phyloP scores from a whole-genome alignment of 768 basidiomycete species.

The Fomitopsis pulvina region DNA sequence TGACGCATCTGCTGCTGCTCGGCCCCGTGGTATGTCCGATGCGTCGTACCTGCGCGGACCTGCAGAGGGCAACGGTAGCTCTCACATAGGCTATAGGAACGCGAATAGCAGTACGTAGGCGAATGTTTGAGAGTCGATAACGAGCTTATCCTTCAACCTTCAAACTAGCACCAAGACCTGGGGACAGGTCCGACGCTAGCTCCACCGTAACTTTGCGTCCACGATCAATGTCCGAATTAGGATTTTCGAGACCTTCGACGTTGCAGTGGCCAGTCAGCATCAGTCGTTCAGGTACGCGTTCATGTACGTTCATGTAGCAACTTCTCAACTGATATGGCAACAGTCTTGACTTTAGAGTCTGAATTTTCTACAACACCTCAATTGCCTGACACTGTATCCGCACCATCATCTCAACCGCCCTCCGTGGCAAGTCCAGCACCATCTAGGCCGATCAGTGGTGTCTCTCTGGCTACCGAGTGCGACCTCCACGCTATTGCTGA shows the following conservation, averaged over 20 bases:
- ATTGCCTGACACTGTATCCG: background rate
- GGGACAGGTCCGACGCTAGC: background rate
- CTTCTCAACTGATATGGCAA: background rate
- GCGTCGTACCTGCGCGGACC: constrained; percentile 32
- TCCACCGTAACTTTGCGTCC: background rate
- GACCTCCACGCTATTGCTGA: constrained; percentile 49
- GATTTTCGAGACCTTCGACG: background rate
- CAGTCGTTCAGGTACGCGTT: background rate
- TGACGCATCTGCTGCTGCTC: constrained; percentile 31
- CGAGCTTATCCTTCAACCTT: background rate
- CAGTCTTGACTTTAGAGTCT: background rate
- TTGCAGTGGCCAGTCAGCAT: background rate
- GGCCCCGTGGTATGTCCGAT: constrained; percentile 72
- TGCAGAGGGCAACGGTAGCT: constrained; percentile 15
- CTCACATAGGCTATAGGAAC: constrained; percentile 2
- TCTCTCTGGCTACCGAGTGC: constrained; percentile 41
- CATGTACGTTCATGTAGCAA: background rate
- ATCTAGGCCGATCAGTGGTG: constrained; percentile 31
- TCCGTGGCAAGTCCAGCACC: background rate
- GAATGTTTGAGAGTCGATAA: background rate
- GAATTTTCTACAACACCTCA: background rate
- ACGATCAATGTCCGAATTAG: background rate
- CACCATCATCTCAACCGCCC: background rate
- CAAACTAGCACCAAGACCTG: background rate
- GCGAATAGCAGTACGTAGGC: constrained; percentile 7